Conservation (phyloP, 257 asterid genomes). For the Avicennia marina region DNA sequence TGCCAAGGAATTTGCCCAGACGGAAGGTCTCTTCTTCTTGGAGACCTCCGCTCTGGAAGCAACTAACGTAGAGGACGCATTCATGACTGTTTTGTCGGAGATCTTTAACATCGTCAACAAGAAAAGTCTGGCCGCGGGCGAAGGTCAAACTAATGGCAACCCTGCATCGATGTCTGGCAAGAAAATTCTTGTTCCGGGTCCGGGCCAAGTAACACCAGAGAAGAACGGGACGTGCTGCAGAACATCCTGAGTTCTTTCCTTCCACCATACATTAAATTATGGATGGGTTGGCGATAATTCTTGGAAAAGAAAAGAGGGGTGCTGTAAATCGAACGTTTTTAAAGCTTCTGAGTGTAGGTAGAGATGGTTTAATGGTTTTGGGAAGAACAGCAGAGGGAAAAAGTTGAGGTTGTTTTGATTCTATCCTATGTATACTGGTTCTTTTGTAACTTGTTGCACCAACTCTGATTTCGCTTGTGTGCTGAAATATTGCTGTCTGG, state of each 20-base stretch:
- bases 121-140: slow-evolving; percentile 53
- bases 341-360: too few species aligned
- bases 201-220: slow-evolving; percentile 64
- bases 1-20: slow-evolving; percentile 70
- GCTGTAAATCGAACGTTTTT: too few species aligned
- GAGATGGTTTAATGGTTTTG: too few species aligned
- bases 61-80: slow-evolving; percentile 66
- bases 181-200: slow-evolving; percentile 63
- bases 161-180: slow-evolving; percentile 54
- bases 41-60: slow-evolving; percentile 74
- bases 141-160: slow-evolving; percentile 49
- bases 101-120: slow-evolving; percentile 60
- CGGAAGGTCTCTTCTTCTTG: slow-evolving; percentile 64
- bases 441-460: too few species aligned
- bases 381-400: too few species aligned
- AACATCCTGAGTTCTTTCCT: slow-evolving; percentile 24
- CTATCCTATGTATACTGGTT: too few species aligned
- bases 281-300: too few species aligned
- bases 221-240: slow-evolving; percentile 62
- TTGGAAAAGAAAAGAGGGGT: too few species aligned
- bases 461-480: too few species aligned
- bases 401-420: too few species aligned
- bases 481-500: too few species aligned
- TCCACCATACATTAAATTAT: too few species aligned
- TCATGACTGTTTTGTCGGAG: slow-evolving; percentile 56